Evolutionary conservation across 371 early-diverging fungal genomes (phyloP).

Genomic region (Rhizopus delemar): DNA sequence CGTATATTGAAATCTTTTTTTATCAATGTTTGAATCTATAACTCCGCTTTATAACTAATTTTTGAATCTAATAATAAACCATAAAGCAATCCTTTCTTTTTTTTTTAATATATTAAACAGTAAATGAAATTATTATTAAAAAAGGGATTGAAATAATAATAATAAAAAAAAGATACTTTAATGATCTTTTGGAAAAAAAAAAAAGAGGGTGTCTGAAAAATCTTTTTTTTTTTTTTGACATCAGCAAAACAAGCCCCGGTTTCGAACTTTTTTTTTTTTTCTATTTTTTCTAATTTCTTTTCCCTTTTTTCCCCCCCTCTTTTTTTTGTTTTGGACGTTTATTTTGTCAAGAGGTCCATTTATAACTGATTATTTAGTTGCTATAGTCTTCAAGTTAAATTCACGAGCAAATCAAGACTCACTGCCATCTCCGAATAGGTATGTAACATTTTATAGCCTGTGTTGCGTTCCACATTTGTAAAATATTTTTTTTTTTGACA

Average conservation of each 20-base stretch:
- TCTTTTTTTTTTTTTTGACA: slow-evolving; percentile 1
- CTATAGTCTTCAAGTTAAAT: too few relatives aligned
- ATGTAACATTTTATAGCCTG: slow-evolving; percentile 3
- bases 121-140: too few relatives aligned
- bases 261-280: slow-evolving; percentile 2
- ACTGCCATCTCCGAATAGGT: slow-evolving; percentile 10
- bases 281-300: background rate
- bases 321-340: background rate
- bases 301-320: background rate
- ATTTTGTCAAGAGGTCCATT: background rate
- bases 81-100: background rate
- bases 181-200: too few relatives aligned
- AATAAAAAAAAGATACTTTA: too few relatives aligned
- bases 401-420: background rate
- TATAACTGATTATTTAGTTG: background rate
- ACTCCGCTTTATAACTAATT: too few relatives aligned
- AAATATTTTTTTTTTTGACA: slow-evolving; percentile 3
- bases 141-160: too few relatives aligned
- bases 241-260: slow-evolving; percentile 4
- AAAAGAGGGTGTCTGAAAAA: background rate
- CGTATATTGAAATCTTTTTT: too few relatives aligned
- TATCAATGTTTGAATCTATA: too few relatives aligned
- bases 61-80: too few relatives aligned
- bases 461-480: slow-evolving; percentile 14
- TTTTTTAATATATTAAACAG: background rate